A percentile compares a stretch with the other conserved stretches of the same genome.
These are phyloP conservation scores for Myxozyma geophila DNA, from an alignment of 805 yeast species.

Conservation along the genomic window DNA sequence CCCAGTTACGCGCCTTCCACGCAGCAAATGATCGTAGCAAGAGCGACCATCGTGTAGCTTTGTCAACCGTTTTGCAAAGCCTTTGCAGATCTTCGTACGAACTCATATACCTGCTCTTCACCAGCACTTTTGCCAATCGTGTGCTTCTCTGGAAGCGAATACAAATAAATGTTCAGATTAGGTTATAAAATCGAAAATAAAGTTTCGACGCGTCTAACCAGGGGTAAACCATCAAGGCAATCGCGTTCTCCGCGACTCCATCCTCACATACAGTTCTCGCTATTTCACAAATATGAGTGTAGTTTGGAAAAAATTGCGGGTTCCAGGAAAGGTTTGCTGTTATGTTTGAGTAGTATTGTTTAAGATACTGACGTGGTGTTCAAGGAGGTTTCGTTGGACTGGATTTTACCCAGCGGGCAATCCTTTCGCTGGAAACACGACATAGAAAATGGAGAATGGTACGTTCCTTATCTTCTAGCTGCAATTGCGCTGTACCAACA, in stretches of 20 bases:
- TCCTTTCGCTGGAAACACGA: constrained; percentile 71
- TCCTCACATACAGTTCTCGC: not conserved
- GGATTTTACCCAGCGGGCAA: constrained; percentile 82
- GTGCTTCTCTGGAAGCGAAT: not conserved
- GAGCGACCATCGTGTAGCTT: constrained; percentile 12
- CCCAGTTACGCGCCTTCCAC: constrained; percentile 24
- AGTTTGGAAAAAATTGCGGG: constrained; percentile 12
- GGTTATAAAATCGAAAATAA: not conserved
- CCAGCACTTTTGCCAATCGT: not conserved
- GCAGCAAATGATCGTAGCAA: constrained; percentile 19
- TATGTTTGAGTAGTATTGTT: no score
- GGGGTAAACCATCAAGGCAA: not conserved
- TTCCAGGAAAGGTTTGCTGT: constrained; percentile 13
- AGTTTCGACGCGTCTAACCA: not conserved
- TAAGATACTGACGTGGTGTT: not conserved
- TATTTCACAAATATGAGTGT: not conserved
- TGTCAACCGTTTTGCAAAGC: not conserved
- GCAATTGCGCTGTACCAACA: not conserved
- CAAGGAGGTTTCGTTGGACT: constrained; percentile 61
- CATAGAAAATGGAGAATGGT: constrained; percentile 60
- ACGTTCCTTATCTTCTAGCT: constrained; percentile 12
- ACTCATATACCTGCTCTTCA: not conserved
- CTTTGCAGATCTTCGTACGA: not conserved
- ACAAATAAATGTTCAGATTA: not conserved
- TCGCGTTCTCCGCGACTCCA: not conserved